A percentile compares a stretch with the other conserved stretches of the same genome.
Conservation (phyloP, 495 filamentous ascomycete genomes). For the Aspergillus conjunctus region DNA sequence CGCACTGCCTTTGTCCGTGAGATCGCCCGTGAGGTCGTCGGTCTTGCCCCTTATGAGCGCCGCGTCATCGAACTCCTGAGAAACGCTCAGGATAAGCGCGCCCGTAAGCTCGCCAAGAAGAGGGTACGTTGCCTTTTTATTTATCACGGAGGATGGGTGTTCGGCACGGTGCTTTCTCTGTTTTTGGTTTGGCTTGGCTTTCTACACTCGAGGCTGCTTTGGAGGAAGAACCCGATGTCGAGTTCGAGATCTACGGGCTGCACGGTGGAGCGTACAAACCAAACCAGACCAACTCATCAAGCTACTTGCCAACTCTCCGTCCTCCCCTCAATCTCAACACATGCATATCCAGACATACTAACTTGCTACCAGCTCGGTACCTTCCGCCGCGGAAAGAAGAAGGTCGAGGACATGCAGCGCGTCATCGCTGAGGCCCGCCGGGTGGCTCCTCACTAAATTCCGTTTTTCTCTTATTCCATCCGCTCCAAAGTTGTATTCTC, state of each 20-base stretch:
- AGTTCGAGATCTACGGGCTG: no score
- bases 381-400: conserved; percentile 94
- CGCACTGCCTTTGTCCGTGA: conserved; percentile 90
- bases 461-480: conserved; percentile 33
- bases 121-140: conserved; percentile 59
- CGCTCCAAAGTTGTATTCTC: conserved; percentile 12
- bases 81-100: conserved; percentile 99
- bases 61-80: conserved; percentile 97
- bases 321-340: no score
- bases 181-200: conserved; percentile 4
- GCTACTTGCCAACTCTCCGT: no score
- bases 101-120: conserved; percentile 99
- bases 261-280: no score
- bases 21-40: conserved; percentile 90
- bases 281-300: no score
- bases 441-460: conserved; percentile 68
- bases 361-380: conserved; percentile 73
- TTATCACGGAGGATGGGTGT: background rate
- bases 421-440: conserved; percentile 96
- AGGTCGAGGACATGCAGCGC: conserved; percentile 97
- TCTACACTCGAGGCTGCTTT: background rate
- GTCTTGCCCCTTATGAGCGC: conserved; percentile 95
- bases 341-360: conserved; percentile 18
- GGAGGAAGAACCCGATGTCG: background rate
- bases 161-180: background rate